phyloP scores from a whole-genome alignment of 108 stramenopile genomes.

The Nannochloropsis granulata region DNA sequence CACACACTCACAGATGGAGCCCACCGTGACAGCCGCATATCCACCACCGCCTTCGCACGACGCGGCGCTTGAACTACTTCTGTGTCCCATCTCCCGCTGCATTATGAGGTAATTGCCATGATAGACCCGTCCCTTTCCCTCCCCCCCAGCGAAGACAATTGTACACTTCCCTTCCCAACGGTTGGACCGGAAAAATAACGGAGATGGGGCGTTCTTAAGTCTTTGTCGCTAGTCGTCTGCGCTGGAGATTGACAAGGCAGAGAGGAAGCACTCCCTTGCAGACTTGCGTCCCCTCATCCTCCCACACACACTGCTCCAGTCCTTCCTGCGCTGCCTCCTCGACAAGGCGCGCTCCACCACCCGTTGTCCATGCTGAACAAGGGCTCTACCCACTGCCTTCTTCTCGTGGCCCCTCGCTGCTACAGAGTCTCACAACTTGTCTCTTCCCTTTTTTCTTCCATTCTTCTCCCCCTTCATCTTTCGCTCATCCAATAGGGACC shows the following conservation, averaged over 20 bases:
- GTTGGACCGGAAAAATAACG: not conserved
- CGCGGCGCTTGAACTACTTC: not conserved
- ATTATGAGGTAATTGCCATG: not conserved
- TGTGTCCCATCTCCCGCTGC: not conserved
- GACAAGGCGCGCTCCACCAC: not conserved
- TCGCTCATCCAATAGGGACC: not conserved
- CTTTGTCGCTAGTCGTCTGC: too few species aligned
- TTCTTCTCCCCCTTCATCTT: not conserved
- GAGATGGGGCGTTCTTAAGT: not conserved
- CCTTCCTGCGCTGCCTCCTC: not conserved
- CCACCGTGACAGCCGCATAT: too few species aligned
- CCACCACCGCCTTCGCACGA: not conserved
- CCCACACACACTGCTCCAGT: too few species aligned
- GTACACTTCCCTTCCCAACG: not conserved
- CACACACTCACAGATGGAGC: too few species aligned
- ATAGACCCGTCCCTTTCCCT: not conserved
- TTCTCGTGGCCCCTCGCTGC: not conserved
- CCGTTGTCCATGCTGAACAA: not conserved
- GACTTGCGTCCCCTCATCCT: too few species aligned
- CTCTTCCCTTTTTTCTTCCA: not conserved
- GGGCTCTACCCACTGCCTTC: not conserved
- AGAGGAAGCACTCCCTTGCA: too few species aligned
- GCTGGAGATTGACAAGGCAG: too few species aligned
- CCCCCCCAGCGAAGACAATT: not conserved
- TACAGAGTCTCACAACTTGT: not conserved